These are phyloP conservation scores for Colletotrichum tofieldiae DNA, from an alignment of 2,329 filamentous ascomycete genomes.

Conservation along the genomic window DNA sequence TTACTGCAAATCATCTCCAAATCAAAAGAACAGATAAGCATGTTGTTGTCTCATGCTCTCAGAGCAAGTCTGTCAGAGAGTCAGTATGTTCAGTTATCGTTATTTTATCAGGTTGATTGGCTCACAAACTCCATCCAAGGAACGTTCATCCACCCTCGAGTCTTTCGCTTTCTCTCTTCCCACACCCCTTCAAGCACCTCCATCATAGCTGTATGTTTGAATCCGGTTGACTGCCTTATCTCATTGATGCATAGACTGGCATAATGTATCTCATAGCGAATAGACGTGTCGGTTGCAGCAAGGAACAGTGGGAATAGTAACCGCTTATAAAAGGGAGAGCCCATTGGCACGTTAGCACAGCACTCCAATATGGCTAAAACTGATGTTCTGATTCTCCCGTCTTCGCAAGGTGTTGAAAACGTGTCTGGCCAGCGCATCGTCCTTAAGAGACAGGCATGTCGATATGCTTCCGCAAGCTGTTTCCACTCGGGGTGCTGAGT, in stretches of 20 bases:
- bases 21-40: constrained; percentile 42
- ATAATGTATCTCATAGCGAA: constrained; percentile 48
- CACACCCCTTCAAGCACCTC: constrained; percentile 48
- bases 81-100: constrained; percentile 1
- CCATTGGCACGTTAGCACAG: constrained; percentile 45
- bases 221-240: constrained; percentile 48
- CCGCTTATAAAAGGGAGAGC: constrained; percentile 48
- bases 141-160: constrained; percentile 44
- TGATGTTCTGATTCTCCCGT: constrained; percentile 42
- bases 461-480: constrained; percentile 49
- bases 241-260: constrained; percentile 45
- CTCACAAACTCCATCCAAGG: constrained; percentile 52
- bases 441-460: constrained; percentile 50
- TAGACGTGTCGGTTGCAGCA: constrained; percentile 47
- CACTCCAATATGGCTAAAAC: constrained; percentile 48
- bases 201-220: constrained; percentile 47
- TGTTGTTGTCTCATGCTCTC: constrained; percentile 34
- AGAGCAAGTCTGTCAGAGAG: constrained; percentile 28
- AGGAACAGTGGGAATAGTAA: constrained; percentile 50
- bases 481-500: constrained; percentile 49
- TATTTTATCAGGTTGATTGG: background rate
- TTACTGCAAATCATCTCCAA: background rate
- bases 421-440: constrained; percentile 48
- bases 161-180: constrained; percentile 44
- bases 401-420: constrained; percentile 47